Evolutionary conservation across 352 stramenopile genomes (phyloP).

Genomic region (Thraustochytrium striatum): DNA sequence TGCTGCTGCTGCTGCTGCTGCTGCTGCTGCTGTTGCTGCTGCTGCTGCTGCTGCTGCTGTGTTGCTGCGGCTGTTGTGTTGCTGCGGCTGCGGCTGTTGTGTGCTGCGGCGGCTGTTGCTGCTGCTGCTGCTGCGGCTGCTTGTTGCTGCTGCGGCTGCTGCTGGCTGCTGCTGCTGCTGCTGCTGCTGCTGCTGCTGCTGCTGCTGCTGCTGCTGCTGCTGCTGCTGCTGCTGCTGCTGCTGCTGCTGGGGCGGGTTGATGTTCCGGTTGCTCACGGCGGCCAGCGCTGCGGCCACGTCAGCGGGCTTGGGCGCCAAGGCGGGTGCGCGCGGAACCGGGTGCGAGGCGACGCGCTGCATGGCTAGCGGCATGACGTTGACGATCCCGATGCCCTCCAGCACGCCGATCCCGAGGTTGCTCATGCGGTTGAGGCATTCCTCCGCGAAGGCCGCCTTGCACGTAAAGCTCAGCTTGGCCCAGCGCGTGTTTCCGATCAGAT

Average conservation of each 20-base stretch:
- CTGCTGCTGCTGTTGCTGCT: too few species aligned
- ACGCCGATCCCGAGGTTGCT: constrained; percentile 25
- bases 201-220: neutral
- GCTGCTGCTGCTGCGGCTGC: too few species aligned
- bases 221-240: neutral
- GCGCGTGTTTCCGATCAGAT: neutral
- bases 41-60: too few species aligned
- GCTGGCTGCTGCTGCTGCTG: too few species aligned
- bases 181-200: too few species aligned
- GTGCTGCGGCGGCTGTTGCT: too few species aligned
- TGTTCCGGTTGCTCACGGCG: neutral
- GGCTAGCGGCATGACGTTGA: neutral
- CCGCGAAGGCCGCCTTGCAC: neutral
- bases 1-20: too few species aligned
- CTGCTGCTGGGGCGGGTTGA: neutral
- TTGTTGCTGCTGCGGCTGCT: too few species aligned
- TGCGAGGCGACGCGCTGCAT: constrained; percentile 1
- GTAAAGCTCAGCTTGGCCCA: constrained; percentile 26
- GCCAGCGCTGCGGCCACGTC: neutral
- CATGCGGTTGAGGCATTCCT: constrained; percentile 10
- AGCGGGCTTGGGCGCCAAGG: neutral
- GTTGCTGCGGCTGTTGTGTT: too few species aligned
- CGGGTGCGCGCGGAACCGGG: neutral
- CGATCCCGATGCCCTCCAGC: constrained; percentile 31
- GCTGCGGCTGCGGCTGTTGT: too few species aligned